Conservation (phyloP, 2,329 filamentous ascomycete genomes). For the Microdochium trichocladiopsis region DNA sequence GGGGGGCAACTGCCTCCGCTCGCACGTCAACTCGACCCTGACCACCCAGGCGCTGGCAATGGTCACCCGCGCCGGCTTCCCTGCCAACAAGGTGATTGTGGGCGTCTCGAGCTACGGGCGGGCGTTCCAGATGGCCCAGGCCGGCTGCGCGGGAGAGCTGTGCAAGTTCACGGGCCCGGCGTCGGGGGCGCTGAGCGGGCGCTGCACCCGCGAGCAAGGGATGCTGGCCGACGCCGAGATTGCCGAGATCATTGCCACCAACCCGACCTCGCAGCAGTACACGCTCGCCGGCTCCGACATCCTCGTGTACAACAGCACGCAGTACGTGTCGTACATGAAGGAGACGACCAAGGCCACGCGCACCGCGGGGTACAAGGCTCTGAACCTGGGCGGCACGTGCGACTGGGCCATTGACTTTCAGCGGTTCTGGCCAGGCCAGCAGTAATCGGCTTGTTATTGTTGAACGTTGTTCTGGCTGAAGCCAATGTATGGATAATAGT, state of each 20-base stretch:
- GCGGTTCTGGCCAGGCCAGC: not conserved
- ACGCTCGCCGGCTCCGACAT: not conserved
- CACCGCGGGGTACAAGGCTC: not conserved
- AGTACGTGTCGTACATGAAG: not conserved
- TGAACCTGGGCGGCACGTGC: not conserved
- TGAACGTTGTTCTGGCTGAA: too few relatives aligned
- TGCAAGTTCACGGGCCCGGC: not conserved
- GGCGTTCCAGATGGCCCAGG: not conserved
- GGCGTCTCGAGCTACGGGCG: not conserved
- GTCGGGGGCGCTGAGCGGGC: not conserved
- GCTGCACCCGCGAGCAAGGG: not conserved
- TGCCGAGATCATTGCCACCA: not conserved
- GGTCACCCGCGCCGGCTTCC: not conserved
- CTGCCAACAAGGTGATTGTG: not conserved
- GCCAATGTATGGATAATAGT: too few relatives aligned
- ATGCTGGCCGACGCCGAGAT: not conserved
- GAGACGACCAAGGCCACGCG: not conserved
- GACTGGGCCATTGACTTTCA: not conserved
- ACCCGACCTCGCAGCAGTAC: not conserved
- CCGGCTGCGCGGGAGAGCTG: not conserved
- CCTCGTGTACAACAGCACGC: not conserved
- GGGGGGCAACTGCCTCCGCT: not conserved
- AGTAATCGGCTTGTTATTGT: not conserved
- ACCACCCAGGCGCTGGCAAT: not conserved
- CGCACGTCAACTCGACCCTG: slow-evolving; percentile 1